Base-by-base conservation (phyloP, 768 basidiomycete genomes). In the Mycena filopes region DNA sequence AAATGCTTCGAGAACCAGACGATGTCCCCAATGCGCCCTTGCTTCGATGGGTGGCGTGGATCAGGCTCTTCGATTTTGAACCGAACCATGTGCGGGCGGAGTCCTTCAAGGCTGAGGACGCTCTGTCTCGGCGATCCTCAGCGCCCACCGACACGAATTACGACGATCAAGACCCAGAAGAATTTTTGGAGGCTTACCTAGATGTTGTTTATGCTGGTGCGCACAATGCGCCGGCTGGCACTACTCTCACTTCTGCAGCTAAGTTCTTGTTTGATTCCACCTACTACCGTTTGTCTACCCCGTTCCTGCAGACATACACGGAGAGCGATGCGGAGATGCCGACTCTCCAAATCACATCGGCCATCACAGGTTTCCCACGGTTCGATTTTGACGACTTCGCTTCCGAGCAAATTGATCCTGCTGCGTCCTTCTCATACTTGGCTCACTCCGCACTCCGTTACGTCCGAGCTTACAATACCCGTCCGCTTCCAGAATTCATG, bases 21-120 rank as follows among this genome's bases (percentile, higher is more conserved):
- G 57, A 79, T 1, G 69, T 72, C 3, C 79, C 80, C 0, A 80
- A 78, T 53, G 75, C 77, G 0, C 72, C 78, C 0, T 74, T 82
- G 54, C 77, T 79, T 21, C 53, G 76, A n/a, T 83, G 81, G 82
- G 74, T 83, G 2, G 40, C 68, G 7, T 78, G 73, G 38, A 77
- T 82, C 6, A 60, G 71, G 0, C 55, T 80, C 0, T 83, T 82
- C 59, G 66, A 80, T 43, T 82, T 83, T 55, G 67, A 70, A 21
- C 61, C 81, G 2, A 53, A 72, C 3, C 79, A 83, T 57, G 74
- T 82, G 0, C 79, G 79, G 0, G 78, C 75, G 0, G 64, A 72
- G 21, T 49, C 46, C 2, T 59, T 59, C 26, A 36, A 54, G 15
- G 8, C 29, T 4, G 46, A 63, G 55, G 83, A 83, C 67, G 79